Evolutionary conservation across 179 eudicot species (phyloP).

Genomic region (Drosera spatulata): DNA sequence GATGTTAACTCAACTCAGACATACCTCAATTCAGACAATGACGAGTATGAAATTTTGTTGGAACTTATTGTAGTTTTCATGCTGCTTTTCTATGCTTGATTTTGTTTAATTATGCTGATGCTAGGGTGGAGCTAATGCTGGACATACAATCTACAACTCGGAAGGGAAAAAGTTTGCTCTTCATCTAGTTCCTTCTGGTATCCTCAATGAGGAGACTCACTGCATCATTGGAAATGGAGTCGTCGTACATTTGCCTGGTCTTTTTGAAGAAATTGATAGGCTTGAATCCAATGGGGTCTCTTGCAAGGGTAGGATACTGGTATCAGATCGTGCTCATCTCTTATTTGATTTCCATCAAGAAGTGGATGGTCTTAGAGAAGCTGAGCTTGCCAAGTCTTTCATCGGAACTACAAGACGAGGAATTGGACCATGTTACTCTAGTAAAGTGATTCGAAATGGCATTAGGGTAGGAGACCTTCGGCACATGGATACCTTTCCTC

Average conservation of each 20-base stretch:
- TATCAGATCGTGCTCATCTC: conserved; percentile 94
- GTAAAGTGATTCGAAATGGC: conserved; percentile 92
- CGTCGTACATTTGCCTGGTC: conserved; percentile 86
- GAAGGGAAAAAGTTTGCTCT: conserved; percentile 99
- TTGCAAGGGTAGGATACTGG: conserved; percentile 76
- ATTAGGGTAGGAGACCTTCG: conserved; percentile 84
- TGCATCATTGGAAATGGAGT: conserved; percentile 97
- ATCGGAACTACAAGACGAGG: conserved; percentile 97
- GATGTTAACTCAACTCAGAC: too few relatives aligned
- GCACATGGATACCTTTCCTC: conserved; percentile 90
- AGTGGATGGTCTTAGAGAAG: conserved; percentile 90
- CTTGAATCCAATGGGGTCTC: conserved; percentile 90
- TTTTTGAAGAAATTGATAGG: conserved; percentile 78
- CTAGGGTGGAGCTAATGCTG: conserved; percentile 99
- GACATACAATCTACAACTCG: conserved; percentile 92
- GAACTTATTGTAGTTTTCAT: not conserved
- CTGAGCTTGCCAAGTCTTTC: conserved; percentile 83
- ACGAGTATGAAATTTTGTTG: not conserved
- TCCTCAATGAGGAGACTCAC: conserved; percentile 74
- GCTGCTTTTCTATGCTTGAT: conserved; percentile 2
- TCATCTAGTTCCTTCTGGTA: conserved; percentile 96
- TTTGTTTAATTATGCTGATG: conserved; percentile 5
- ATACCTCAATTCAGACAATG: too few relatives aligned
- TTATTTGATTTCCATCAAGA: conserved; percentile 87
- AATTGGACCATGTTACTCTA: conserved; percentile 89